Evolutionary conservation across 2,329 filamentous ascomycete genomes (phyloP), one percentile per base, ranked within the genome.

Genomic region (Cucurbitaria berberidis): DNA sequence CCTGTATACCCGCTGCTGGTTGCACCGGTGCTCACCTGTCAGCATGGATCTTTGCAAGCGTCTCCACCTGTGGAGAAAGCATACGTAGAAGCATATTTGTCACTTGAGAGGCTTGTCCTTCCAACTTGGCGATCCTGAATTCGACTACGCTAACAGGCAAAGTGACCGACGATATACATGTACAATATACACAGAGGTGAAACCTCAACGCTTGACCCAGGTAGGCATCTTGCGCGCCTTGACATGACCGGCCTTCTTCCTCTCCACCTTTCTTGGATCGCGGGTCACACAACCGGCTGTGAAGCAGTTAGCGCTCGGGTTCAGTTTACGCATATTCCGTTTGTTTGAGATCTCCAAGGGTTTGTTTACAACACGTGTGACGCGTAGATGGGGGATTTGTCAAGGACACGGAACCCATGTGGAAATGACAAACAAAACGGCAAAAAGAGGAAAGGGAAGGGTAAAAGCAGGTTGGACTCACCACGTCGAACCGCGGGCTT

Each of bases 201-300:
- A 16, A 49, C 56, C 55, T 73, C 62, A 88, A 75, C 86, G 82
- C 86, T 97, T 98, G 83, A 98, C 93, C 95, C 96, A 99, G 68
- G 95, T 85, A 55, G 93, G 93, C 86, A 89, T 96, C 87, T 99
- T 99, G 79, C 95, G 90, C 53, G 95, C 93, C 84, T 99, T 99
- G 80, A 96, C 78, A 72, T 91, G 91, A 66, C 95, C 96, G 51
- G 91, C 86, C 85, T 99, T 98, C 88, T 99, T 99, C 76, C 95
- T 93, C 80, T 99, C 95, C 64, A 99, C 96, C 71, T 83, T 87
- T 80, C 93, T 91, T 52, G 88, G 85, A 80, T 99, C 93, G 72
- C 93, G 89, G 46, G 93, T 96, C 60, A 99, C 85, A 76, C 89
- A 92, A 59, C 96, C 96, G 74, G 93, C 95, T 99, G 76, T 51